These are phyloP conservation scores for Cyberlindnera xishuangbannaensis DNA, from an alignment of 805 yeast genomes.

Conservation along the genomic window DNA sequence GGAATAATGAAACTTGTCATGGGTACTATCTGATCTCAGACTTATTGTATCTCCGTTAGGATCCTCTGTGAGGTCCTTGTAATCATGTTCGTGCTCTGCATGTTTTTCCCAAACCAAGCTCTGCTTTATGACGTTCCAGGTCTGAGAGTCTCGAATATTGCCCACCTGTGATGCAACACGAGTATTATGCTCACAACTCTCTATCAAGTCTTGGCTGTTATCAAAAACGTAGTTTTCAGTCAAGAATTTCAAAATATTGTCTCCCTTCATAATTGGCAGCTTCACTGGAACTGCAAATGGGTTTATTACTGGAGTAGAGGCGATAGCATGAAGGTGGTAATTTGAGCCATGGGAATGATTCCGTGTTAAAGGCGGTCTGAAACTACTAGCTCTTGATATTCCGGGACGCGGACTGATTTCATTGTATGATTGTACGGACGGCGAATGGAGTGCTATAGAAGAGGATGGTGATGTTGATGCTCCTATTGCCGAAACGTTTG, in stretches of 20 bases:
- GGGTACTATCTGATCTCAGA: slow-evolving; percentile 12
- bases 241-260: slow-evolving; percentile 38
- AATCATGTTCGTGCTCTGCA: slow-evolving; percentile 8
- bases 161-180: slow-evolving; percentile 47
- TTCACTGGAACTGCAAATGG: slow-evolving; percentile 22
- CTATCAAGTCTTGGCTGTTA: slow-evolving; percentile 41
- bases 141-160: slow-evolving; percentile 49
- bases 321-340: slow-evolving; percentile 6
- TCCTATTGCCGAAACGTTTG: background rate
- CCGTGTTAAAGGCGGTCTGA: slow-evolving; percentile 16
- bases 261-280: slow-evolving; percentile 20
- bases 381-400: slow-evolving; percentile 19
- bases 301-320: slow-evolving; percentile 15
- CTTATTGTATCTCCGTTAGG: slow-evolving; percentile 6
- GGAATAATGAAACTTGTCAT: slow-evolving; percentile 21
- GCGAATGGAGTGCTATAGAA: slow-evolving; percentile 7
- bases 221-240: slow-evolving; percentile 43
- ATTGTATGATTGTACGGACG: slow-evolving; percentile 8
- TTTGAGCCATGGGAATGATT: slow-evolving; percentile 15
- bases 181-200: slow-evolving; percentile 52
- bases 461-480: slow-evolving; percentile 17
- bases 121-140: slow-evolving; percentile 55
- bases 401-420: slow-evolving; percentile 22
- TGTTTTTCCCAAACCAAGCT: slow-evolving; percentile 34
- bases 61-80: background rate